phyloP scores from a whole-genome alignment of 352 stramenopile species.

The Pythium rishiriense region DNA sequence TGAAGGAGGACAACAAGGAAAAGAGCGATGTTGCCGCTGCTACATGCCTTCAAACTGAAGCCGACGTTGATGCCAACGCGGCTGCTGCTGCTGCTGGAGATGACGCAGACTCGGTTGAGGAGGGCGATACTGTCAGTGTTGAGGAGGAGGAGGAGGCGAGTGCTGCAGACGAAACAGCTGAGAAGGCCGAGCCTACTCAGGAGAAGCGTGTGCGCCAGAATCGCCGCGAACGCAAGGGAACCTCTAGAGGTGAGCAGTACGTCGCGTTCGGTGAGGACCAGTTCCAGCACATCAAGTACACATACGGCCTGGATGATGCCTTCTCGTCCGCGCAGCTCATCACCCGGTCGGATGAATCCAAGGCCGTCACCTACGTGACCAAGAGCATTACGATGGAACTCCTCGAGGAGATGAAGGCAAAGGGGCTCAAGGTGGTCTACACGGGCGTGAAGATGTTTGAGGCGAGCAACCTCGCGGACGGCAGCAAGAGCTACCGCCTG shows the following conservation, averaged over 20 bases:
- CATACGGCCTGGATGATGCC: constrained; percentile 64
- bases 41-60: not conserved
- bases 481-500: constrained; percentile 83
- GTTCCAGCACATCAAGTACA: constrained; percentile 64
- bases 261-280: constrained; percentile 63
- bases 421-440: constrained; percentile 90
- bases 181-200: constrained; percentile 3
- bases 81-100: constrained; percentile 1
- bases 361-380: constrained; percentile 85
- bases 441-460: constrained; percentile 93
- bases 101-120: constrained; percentile 16
- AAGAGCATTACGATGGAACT: constrained; percentile 82
- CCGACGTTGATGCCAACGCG: not conserved
- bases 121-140: constrained; percentile 15
- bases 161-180: constrained; percentile 10
- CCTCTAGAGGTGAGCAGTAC: constrained; percentile 71
- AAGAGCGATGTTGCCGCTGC: not conserved
- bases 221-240: constrained; percentile 47
- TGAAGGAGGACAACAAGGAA: constrained; percentile 1
- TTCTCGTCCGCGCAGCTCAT: constrained; percentile 86
- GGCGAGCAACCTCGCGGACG: constrained; percentile 71
- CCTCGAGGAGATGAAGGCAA: constrained; percentile 82
- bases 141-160: constrained; percentile 25
- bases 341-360: constrained; percentile 84
- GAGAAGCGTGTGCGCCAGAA: constrained; percentile 23